Conservation (phyloP, 2,329 filamentous ascomycete genomes). For the Xylaria sp. region DNA sequence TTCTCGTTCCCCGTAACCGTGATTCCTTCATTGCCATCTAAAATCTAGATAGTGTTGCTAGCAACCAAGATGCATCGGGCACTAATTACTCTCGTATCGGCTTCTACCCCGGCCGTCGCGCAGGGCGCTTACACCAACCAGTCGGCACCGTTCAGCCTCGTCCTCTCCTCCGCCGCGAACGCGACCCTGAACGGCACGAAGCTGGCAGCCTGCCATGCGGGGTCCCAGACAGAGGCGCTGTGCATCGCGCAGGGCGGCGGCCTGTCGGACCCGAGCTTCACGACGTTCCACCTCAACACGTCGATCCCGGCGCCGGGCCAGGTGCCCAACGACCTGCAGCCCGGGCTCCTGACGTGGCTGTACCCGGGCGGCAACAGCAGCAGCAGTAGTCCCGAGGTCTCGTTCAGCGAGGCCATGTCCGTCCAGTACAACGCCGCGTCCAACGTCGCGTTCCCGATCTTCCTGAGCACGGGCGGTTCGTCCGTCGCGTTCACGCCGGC, state of each 20-base stretch:
- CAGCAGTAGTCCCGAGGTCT: constrained; percentile 10
- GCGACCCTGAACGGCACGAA: constrained; percentile 23
- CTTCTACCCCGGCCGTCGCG: constrained; percentile 14
- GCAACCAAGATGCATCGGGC: constrained; percentile 9
- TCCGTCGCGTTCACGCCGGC: constrained; percentile 22
- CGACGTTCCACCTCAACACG: constrained; percentile 26
- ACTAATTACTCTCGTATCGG: constrained; percentile 11
- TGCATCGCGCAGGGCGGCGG: constrained; percentile 12
- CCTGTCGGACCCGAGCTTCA: constrained; percentile 7
- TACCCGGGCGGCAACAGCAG: constrained; percentile 12
- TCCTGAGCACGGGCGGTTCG: constrained; percentile 15
- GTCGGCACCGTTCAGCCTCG: constrained; percentile 27
- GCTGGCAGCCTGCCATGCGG: constrained; percentile 24
- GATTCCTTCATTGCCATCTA: too few relatives aligned
- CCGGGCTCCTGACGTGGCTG: constrained; percentile 23
- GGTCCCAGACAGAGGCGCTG: constrained; percentile 23
- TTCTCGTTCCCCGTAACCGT: background rate
- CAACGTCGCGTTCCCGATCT: constrained; percentile 27
- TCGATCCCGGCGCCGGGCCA: constrained; percentile 8
- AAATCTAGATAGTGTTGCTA: background rate
- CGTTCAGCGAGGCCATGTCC: constrained; percentile 18
- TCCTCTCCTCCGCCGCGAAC: constrained; percentile 21
- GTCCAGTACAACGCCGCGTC: constrained; percentile 24
- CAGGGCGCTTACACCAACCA: constrained; percentile 21
- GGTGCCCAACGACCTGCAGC: constrained; percentile 8